Conservation (phyloP, 768 basidiomycete species). For the Podaxis sp. region DNA sequence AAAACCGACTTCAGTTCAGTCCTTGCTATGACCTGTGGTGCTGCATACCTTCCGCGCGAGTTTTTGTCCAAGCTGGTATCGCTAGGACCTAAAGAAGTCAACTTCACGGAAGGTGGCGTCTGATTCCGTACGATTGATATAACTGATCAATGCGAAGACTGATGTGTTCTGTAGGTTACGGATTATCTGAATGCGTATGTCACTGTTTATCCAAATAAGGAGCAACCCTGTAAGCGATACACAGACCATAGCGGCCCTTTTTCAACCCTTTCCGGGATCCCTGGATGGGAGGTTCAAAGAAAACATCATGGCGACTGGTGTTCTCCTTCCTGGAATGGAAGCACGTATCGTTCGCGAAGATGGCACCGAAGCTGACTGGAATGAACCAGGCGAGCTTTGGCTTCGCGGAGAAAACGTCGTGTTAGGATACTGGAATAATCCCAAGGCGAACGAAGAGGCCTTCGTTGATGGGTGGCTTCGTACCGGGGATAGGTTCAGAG, state of each 20-base stretch:
- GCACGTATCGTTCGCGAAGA: constrained; percentile 55
- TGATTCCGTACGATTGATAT: no score
- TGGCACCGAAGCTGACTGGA: constrained; percentile 44
- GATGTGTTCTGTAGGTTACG: constrained; percentile 46
- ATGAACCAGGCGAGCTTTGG: constrained; percentile 66
- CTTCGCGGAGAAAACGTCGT: constrained; percentile 51
- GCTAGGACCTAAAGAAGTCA: constrained; percentile 28
- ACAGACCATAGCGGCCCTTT: constrained; percentile 51
- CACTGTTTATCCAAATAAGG: neutral
- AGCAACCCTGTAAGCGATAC: neutral
- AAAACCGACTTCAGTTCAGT: constrained; percentile 52
- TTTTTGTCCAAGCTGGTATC: constrained; percentile 35
- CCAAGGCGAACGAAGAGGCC: constrained; percentile 56
- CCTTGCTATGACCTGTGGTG: constrained; percentile 41
- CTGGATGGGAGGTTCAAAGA: constrained; percentile 37
- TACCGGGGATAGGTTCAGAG: constrained; percentile 67
- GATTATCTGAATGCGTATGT: constrained; percentile 64
- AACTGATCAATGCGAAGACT: neutral
- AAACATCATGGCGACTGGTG: constrained; percentile 43
- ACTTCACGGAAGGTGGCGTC: constrained; percentile 40
- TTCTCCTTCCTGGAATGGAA: constrained; percentile 60
- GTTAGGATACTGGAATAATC: constrained; percentile 69
- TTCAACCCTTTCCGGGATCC: constrained; percentile 37
- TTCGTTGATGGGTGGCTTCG: constrained; percentile 70
- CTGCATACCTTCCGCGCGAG: constrained; percentile 60